A percentile compares a stretch with the other conserved stretches of the same genome.
Evolutionary conservation across 2,329 filamentous ascomycete genomes (phyloP).

Genomic region (Fusarium abutilonis): DNA sequence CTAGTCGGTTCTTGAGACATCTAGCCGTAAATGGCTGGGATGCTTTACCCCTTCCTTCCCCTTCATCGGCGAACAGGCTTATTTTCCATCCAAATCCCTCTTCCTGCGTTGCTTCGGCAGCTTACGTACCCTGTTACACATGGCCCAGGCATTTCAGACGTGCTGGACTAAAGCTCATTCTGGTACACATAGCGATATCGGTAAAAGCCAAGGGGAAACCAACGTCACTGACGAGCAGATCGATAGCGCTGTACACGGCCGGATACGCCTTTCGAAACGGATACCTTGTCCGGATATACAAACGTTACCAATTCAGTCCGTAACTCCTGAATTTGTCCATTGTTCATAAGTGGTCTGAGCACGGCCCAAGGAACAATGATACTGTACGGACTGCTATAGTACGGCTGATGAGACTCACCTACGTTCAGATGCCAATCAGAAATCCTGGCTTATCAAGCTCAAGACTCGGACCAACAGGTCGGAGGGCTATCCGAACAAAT

Average conservation of each 20-base stretch:
- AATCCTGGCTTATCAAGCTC: slow-evolving; percentile 4
- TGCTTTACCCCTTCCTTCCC: slow-evolving; percentile 33
- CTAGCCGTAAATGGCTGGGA: slow-evolving; percentile 39
- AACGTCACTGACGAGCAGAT: slow-evolving; percentile 4
- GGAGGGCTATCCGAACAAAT: not conserved
- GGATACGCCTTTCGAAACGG: not conserved
- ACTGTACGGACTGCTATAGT: not conserved
- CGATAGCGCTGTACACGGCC: slow-evolving; percentile 4
- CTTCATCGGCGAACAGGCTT: slow-evolving; percentile 32
- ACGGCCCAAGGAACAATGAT: slow-evolving; percentile 13
- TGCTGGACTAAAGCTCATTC: slow-evolving; percentile 22
- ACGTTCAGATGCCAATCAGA: slow-evolving; percentile 15
- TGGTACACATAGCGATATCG: slow-evolving; percentile 1
- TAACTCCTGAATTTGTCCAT: slow-evolving; percentile 1
- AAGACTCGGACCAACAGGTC: not conserved
- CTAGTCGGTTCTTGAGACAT: slow-evolving; percentile 46
- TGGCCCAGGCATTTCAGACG: slow-evolving; percentile 30
- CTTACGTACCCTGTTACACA: slow-evolving; percentile 44
- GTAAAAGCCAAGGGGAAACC: slow-evolving; percentile 1
- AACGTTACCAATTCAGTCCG: not conserved
- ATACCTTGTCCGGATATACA: not conserved
- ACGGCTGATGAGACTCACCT: slow-evolving; percentile 1
- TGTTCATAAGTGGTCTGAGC: slow-evolving; percentile 14
- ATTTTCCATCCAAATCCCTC: slow-evolving; percentile 31
- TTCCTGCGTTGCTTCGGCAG: slow-evolving; percentile 35